phyloP scores from a whole-genome alignment of 2,329 filamentous ascomycete species.

The Macrophomina pseudophaseolina region DNA sequence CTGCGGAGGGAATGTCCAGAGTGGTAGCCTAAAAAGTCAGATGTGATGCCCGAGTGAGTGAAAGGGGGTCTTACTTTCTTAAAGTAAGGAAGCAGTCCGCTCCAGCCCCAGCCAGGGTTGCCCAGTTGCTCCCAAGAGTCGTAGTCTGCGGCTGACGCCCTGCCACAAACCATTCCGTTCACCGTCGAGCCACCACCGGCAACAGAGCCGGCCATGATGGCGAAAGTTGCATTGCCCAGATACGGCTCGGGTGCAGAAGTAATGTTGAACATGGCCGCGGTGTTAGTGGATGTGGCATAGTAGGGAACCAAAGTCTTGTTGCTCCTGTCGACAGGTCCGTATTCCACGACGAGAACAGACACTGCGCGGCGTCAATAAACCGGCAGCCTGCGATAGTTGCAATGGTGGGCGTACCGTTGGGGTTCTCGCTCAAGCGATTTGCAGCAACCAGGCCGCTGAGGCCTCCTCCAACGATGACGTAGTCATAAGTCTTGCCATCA shows the following conservation, averaged over 20 bases:
- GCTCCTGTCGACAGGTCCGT: conserved; percentile 41
- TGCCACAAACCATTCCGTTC: conserved; percentile 43
- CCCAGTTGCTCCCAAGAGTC: conserved; percentile 64
- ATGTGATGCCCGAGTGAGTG: not conserved
- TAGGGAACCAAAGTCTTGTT: conserved; percentile 32
- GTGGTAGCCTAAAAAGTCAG: conserved; percentile 36
- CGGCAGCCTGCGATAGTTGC: no score
- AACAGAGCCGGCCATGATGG: conserved; percentile 42
- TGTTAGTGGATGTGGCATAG: conserved; percentile 14
- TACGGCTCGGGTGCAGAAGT: conserved; percentile 39
- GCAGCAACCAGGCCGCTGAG: conserved; percentile 37
- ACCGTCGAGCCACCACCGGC: conserved; percentile 45
- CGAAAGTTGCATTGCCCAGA: conserved; percentile 32
- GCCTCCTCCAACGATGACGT: conserved; percentile 36
- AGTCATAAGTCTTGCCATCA: conserved; percentile 33
- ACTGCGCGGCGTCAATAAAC: not conserved
- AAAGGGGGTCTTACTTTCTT: conserved; percentile 28
- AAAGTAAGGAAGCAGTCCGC: conserved; percentile 41
- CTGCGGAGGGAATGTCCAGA: conserved; percentile 34
- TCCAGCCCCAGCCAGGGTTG: conserved; percentile 65
- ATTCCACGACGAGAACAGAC: conserved; percentile 31
- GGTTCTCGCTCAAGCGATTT: conserved; percentile 41
- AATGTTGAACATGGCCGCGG: conserved; percentile 17
- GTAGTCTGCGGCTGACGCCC: conserved; percentile 34
- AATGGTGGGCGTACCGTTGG: not conserved